Base-by-base conservation (phyloP, 805 yeast genomes). In the Lachancea lanzarotensis region DNA sequence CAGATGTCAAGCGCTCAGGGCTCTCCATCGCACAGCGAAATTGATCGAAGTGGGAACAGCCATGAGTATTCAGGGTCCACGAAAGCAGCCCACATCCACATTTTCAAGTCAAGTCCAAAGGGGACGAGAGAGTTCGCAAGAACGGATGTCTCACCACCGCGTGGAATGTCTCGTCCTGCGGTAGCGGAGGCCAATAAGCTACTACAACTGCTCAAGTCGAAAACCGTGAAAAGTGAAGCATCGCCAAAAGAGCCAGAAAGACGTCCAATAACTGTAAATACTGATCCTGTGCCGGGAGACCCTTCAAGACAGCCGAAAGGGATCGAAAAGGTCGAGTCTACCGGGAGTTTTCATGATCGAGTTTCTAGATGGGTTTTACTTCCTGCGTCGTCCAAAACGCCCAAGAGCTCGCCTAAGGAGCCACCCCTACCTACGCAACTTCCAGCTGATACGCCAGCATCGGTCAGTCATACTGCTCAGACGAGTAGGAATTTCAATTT, bases 71-170 rank as follows among this genome's bases (percentile, higher is more conserved):
- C 39, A 15, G 29, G 22, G 12, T 32, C 39, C 10, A 29, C 15
- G 42, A 31, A 38, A n/a, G 38, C 46, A 37, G 16, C 36, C 9
- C 31, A 26, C 19, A 43, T 43, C 13, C 40, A 40, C 15, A 17
- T 43, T 10, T 43, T 22, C 33, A 43, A 43, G 26, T 43, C 46
- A 7, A 43, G 42, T 12, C 46, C 46, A 19, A 43, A n/a, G n/a
- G n/a, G 38, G 13, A 43, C 32, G 30, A 36, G 31, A 27, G 26
- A 6, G 12, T 27, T 16, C 3, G 15, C n/a, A 11, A 35, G 16
- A 9, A 16, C 17, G 13, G n/a, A 10, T 3, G n/a, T 31, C 3
- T 8, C 39, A n/a, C 17, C 30, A 9, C 25, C 39, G 17, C 39
- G 31, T 25, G 25, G 31, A 3, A 3, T 12, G 13, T 25, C 29